Base-by-base conservation (phyloP, 108 stramenopile genomes). In the Cyclotella baltica region DNA sequence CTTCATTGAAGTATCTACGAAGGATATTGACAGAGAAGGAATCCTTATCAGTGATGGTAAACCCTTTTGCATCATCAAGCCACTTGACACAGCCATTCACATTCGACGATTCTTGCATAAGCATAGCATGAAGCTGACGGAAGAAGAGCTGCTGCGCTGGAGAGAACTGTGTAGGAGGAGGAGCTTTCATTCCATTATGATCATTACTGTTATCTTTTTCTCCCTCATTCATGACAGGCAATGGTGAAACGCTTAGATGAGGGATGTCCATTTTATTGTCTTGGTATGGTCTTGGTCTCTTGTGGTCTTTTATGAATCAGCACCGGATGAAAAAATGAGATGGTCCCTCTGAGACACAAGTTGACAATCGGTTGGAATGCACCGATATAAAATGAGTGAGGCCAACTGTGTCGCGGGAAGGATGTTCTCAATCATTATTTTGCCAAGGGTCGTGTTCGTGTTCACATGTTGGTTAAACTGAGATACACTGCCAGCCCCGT, bases 31-130 rank as follows among this genome's bases (percentile, higher is more conserved):
- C 29, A 30, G 55, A 64, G 46, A 88, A 88, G 3, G 47, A 31
- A 36, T 86, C 67, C 63, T 85, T 85, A 27, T 86, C 73, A 55
- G 72, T 66, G 0, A 88, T 83, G 48, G 71, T 72, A 67, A 88
- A 88, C 0, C 81, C 78, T 27, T 80, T 81, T 18, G 69, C 75
- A 6, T 63, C 78, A 20, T 76, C 78, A n/a, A 85, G 76, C 87
- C 87, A 88, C 27, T 62, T 58, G 4, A 47, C 30, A 33, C 57
- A 61, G 37, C 55, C 75, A 15, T 64, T 36, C 48, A 13, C 75
- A 15, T 64, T 36, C 48, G 23, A 55, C 0, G 58, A 28, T 25
- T 58, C 55, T 16, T 76, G 58, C 13, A 34, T 28, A 27, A 76
- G 64, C 75, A 76, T 76, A 15, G 3, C 18, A 33, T 58, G 67